Evolutionary conservation across 768 basidiomycete species (phyloP).

Genomic region (Cyathus striatus): DNA sequence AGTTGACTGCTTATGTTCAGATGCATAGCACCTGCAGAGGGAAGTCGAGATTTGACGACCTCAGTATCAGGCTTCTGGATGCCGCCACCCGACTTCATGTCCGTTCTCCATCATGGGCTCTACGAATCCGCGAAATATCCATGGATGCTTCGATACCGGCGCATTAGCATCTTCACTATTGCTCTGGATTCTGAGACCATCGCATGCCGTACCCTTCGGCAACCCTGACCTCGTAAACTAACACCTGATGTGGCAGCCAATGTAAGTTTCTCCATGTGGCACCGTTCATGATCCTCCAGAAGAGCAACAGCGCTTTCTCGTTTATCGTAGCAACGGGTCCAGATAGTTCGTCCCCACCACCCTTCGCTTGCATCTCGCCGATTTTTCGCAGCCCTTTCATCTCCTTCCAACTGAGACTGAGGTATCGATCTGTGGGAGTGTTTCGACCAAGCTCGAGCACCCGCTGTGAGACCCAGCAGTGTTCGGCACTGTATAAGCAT

Average conservation of each 20-base stretch:
- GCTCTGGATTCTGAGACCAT: conserved; percentile 49
- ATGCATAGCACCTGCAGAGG: too few relatives aligned
- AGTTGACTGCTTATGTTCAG: too few relatives aligned
- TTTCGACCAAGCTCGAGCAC: conserved; percentile 64
- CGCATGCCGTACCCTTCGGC: conserved; percentile 63
- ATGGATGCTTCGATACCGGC: conserved; percentile 21
- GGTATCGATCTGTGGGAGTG: conserved; percentile 52
- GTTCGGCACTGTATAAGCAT: conserved; percentile 47
- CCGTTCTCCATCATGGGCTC: conserved; percentile 69
- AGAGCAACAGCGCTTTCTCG: conserved; percentile 42
- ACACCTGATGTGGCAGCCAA: conserved; percentile 56
- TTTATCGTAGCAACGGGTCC: conserved; percentile 52
- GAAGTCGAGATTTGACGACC: too few relatives aligned
- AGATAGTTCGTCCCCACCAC: conserved; percentile 57
- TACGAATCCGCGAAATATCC: conserved; percentile 61
- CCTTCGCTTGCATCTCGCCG: conserved; percentile 24
- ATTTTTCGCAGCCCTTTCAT: conserved; percentile 8
- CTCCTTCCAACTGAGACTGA: conserved; percentile 2
- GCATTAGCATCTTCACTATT: neutral
- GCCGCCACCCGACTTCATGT: conserved; percentile 58
- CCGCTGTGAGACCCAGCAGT: conserved; percentile 46
- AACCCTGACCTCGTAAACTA: conserved; percentile 60
- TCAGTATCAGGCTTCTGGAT: too few relatives aligned
- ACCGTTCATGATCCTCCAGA: conserved; percentile 45
- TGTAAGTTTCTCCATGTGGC: conserved; percentile 63